Base-by-base conservation (phyloP, 305 asterid species). In the Coffea humblotiana region DNA sequence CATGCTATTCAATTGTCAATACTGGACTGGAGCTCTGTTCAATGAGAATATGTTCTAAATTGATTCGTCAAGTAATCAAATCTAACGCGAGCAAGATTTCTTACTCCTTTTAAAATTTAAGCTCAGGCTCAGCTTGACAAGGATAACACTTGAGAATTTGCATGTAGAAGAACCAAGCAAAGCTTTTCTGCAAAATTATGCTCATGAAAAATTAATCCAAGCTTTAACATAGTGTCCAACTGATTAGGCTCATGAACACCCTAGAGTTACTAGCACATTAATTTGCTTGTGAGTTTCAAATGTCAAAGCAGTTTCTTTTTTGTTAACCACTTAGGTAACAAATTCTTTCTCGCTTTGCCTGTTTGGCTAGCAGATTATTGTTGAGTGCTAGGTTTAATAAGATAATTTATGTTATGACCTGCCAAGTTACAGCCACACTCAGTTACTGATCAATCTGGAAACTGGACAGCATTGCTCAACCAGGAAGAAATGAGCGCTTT, bases 401-500 rank as follows among this genome's bases (percentile, higher is more conserved):
- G 69, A 27, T 25, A 25, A 64, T 25, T 13, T 3, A 25, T 64
- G 16, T 3, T 64, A 64, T 64, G 37, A 10, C 69, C 69, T 64
- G 69, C 69, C 69, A 25, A 27, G 15, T 27, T 25, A 27, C 25
- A 37, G 32, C 69, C 14, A 8, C 19, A 13, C 12, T 43, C 40
- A 1, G 64, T 68, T 40, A 47, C 79, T 68, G 60, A 51, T 56
- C 51, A 70, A 37, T 69, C 43, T 32, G 71, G 83, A 61, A 73
- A 51, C 75, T 82, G 91, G 82, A 72, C 52, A 71, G 61, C 49
- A 32, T 45, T 64, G 40, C 69, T 64, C 18, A 47, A 81, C 81
- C 52, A 27, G 47, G 63, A 77, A 82, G 77, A 84, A 74, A 94
- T 94, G 98, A 96, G 97, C 81, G 97, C 97, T 74, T 96, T 86